Percentiles rank a stretch among this genome's conserved stretches.
Conservation (phyloP, 2,329 filamentous ascomycete genomes). For the Drechslerella dactyloides region DNA sequence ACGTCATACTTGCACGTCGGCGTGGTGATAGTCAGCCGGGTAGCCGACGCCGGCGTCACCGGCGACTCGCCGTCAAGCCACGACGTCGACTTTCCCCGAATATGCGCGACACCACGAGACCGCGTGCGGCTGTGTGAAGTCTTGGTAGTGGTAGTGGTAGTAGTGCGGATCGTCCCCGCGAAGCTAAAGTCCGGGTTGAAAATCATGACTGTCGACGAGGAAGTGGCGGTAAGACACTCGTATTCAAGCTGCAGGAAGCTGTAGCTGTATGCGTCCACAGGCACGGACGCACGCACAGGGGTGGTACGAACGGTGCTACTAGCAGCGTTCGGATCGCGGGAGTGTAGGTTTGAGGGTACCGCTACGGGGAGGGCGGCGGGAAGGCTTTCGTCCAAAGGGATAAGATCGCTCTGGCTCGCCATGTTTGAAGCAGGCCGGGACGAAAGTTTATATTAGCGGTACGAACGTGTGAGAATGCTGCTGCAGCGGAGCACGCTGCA, state of each 20-base stretch:
- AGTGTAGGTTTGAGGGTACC: background rate
- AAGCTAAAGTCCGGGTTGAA: constrained; percentile 47
- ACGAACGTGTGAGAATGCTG: too few relatives aligned
- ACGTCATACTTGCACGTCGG: too few relatives aligned
- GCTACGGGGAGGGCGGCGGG: too few relatives aligned
- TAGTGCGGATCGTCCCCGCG: constrained; percentile 10
- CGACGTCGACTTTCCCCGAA: constrained; percentile 11
- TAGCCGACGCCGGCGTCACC: constrained; percentile 11
- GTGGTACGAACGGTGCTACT: background rate
- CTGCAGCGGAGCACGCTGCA: too few relatives aligned
- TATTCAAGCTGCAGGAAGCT: background rate
- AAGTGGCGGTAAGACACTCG: constrained; percentile 23
- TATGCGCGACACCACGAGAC: constrained; percentile 4
- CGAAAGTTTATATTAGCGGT: too few relatives aligned
- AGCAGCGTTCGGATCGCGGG: background rate
- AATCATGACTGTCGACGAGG: constrained; percentile 30
- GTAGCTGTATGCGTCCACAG: too few relatives aligned
- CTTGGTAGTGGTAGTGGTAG: too few relatives aligned
- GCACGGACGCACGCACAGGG: too few relatives aligned
- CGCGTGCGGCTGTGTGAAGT: too few relatives aligned
- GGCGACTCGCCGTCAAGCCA: constrained; percentile 47
- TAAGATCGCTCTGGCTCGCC: background rate
- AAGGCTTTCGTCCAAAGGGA: too few relatives aligned
- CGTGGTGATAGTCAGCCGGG: constrained; percentile 3
- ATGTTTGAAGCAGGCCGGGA: background rate